These are phyloP conservation scores for Trypanosoma vivax DNA, from an alignment of 208 protist species.

Conservation along the genomic window DNA sequence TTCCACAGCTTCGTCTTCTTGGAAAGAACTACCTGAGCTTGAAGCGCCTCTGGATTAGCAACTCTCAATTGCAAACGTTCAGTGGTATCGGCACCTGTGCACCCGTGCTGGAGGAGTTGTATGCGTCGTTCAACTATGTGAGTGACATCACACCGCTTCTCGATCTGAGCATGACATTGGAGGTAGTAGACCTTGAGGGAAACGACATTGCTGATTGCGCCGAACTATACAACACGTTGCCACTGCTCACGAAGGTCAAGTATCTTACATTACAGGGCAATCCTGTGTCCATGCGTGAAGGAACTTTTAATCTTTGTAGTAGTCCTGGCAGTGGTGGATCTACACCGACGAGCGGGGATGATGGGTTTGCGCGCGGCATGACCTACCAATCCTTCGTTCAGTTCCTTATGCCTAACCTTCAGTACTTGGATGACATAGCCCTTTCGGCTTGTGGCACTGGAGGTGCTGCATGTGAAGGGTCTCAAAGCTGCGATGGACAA, in stretches of 20 bases:
- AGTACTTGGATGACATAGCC: constrained; percentile 44
- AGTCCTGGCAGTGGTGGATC: too few species aligned
- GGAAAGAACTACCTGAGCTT: constrained; percentile 52
- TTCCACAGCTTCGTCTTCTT: constrained; percentile 64
- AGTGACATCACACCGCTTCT: constrained; percentile 48
- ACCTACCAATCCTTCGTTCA: constrained; percentile 40
- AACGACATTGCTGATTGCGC: constrained; percentile 51
- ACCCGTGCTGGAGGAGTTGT: constrained; percentile 68
- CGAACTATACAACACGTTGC: constrained; percentile 26
- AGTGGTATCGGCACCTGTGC: constrained; percentile 59
- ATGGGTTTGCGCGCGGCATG: constrained; percentile 3
- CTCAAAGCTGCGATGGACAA: background rate
- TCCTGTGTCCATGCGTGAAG: constrained; percentile 23
- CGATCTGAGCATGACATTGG: constrained; percentile 53
- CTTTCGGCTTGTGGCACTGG: too few species aligned
- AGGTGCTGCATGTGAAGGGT: too few species aligned
- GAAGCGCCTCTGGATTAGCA: constrained; percentile 73
- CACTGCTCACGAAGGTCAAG: constrained; percentile 35
- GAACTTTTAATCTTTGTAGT: too few species aligned
- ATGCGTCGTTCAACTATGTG: constrained; percentile 79
- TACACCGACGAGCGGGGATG: too few species aligned
- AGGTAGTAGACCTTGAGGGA: constrained; percentile 83
- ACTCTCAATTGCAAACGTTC: constrained; percentile 55
- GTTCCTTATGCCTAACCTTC: constrained; percentile 52
- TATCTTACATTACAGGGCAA: constrained; percentile 67